These are phyloP conservation scores for Helenozyma rhizophorensis DNA, from an alignment of 805 yeast species.

Conservation along the genomic window DNA sequence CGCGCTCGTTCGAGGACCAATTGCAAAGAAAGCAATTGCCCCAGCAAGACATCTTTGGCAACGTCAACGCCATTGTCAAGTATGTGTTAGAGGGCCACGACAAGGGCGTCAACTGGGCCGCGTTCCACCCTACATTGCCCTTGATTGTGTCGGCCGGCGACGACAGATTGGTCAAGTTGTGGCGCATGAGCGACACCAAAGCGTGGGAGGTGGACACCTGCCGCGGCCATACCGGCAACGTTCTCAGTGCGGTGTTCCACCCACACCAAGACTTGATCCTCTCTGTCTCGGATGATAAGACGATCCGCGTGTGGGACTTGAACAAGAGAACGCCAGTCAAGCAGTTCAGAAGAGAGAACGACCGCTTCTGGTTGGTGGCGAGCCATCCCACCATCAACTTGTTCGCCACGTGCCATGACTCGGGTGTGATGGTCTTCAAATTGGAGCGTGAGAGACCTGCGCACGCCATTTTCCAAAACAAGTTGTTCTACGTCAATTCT, in stretches of 20 bases:
- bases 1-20: constrained; percentile 57
- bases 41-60: constrained; percentile 91
- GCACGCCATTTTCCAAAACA: constrained; percentile 66
- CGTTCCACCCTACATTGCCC: constrained; percentile 96
- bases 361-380: constrained; percentile 90
- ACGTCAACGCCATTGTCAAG: constrained; percentile 90
- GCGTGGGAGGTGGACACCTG: constrained; percentile 99
- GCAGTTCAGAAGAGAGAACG: constrained; percentile 89
- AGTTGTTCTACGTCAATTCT: constrained; percentile 68
- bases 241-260: constrained; percentile 84
- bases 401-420: constrained; percentile 95
- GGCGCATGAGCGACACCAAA: constrained; percentile 96
- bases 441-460: constrained; percentile 97
- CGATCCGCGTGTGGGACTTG: constrained; percentile 94
- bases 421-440: constrained; percentile 97
- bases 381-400: constrained; percentile 87
- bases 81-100: constrained; percentile 97
- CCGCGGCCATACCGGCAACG: constrained; percentile 95
- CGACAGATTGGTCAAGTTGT: constrained; percentile 88
- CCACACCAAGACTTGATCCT: constrained; percentile 89
- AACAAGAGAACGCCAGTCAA: constrained; percentile 90
- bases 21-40: constrained; percentile 60
- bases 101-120: constrained; percentile 97
- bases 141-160: constrained; percentile 94
- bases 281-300: constrained; percentile 94